Percentiles rank a stretch among this genome's conserved stretches.
Conservation (phyloP, 495 filamentous ascomycete species). For the Trichoderma erinaceum region DNA sequence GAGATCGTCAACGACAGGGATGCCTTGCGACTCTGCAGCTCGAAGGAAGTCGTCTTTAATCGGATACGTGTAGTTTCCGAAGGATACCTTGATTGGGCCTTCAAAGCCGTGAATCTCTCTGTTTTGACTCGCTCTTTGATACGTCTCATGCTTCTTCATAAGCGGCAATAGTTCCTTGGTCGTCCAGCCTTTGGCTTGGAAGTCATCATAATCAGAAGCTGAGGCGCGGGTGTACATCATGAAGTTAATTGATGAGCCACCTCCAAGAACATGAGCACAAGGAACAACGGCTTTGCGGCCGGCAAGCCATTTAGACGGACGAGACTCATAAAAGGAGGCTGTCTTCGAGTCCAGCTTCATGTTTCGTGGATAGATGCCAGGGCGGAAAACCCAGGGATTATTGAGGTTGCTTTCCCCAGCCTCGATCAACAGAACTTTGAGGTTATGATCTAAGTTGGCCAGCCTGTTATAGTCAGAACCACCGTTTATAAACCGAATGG, state of each 20-base stretch:
- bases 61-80: conserved; percentile 68
- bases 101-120: conserved; percentile 70
- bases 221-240: conserved; percentile 87
- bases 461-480: conserved; percentile 37
- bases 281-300: conserved; percentile 71
- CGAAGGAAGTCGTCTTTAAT: conserved; percentile 75
- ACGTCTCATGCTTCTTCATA: conserved; percentile 82
- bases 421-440: conserved; percentile 73
- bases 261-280: conserved; percentile 71
- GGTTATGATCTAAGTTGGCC: conserved; percentile 73
- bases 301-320: conserved; percentile 64
- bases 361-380: conserved; percentile 71
- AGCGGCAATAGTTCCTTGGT: conserved; percentile 72
- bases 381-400: conserved; percentile 76
- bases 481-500: neutral
- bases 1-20: conserved; percentile 64
- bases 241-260: conserved; percentile 77
- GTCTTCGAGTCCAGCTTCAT: conserved; percentile 84
- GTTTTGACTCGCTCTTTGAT: conserved; percentile 70
- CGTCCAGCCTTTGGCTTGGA: conserved; percentile 73
- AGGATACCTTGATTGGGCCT: conserved; percentile 80
- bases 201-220: conserved; percentile 79
- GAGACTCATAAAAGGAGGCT: conserved; percentile 76
- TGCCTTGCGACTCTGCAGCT: conserved; percentile 70
- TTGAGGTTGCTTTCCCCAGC: conserved; percentile 75